Percentiles rank a stretch among this genome's conserved stretches.
Evolutionary conservation across 1,139 yeast genomes (phyloP).

Genomic region (Candida sanyaensis): DNA sequence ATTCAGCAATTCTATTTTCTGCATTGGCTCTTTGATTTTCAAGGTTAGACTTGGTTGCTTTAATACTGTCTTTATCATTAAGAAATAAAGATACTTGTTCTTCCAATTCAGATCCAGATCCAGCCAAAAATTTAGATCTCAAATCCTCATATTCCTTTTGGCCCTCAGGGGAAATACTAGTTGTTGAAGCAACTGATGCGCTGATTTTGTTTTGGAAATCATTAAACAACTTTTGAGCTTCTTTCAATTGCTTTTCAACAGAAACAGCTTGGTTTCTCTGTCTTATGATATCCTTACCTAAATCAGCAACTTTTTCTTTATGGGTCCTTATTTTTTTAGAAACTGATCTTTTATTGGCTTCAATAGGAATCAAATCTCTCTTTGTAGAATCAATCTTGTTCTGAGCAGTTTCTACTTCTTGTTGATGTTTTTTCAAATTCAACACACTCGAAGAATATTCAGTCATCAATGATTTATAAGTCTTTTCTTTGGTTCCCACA

Average conservation of each 20-base stretch:
- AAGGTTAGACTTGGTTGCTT: constrained; percentile 38
- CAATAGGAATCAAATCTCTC: constrained; percentile 56
- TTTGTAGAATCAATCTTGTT: constrained; percentile 40
- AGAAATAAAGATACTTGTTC: constrained; percentile 45
- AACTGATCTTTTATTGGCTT: constrained; percentile 53
- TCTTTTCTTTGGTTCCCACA: constrained; percentile 23
- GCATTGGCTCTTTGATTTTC: constrained; percentile 48
- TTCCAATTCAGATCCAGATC: constrained; percentile 61
- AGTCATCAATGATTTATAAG: constrained; percentile 34
- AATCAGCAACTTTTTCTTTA: constrained; percentile 53
- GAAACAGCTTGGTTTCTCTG: constrained; percentile 49
- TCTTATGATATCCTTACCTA: constrained; percentile 52
- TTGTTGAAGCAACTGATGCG: constrained; percentile 37
- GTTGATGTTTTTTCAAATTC: constrained; percentile 40
- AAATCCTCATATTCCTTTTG: constrained; percentile 61
- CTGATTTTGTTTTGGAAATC: constrained; percentile 43
- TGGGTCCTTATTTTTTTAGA: constrained; percentile 49
- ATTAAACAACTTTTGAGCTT: constrained; percentile 45
- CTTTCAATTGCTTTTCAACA: constrained; percentile 48
- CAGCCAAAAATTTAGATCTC: constrained; percentile 56
- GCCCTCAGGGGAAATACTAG: constrained; percentile 34
- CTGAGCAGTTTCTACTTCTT: constrained; percentile 37
- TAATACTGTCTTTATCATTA: constrained; percentile 48
- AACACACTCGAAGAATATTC: constrained; percentile 51
- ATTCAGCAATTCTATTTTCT: constrained; percentile 36